These are phyloP conservation scores for Plenodomus lindquistii DNA, from an alignment of 2,329 filamentous ascomycete species.

Conservation along the genomic window DNA sequence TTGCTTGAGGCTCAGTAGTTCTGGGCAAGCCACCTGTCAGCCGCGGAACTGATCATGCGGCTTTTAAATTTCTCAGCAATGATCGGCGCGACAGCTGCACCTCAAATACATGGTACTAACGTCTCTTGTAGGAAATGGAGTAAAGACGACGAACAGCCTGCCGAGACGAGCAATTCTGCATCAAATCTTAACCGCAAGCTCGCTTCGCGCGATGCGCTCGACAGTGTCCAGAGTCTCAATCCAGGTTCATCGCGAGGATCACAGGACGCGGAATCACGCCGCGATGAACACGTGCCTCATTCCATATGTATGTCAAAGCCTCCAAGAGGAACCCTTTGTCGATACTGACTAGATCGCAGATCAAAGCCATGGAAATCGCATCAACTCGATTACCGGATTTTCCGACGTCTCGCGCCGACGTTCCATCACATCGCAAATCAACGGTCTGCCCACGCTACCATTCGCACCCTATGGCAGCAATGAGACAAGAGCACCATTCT, in stretches of 20 bases:
- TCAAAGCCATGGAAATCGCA: constrained; percentile 52
- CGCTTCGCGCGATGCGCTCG: constrained; percentile 44
- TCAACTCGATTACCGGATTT: constrained; percentile 41
- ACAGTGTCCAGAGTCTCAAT: constrained; percentile 37
- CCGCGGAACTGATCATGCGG: constrained; percentile 21
- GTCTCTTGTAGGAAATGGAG: constrained; percentile 47
- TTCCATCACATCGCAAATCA: constrained; percentile 46
- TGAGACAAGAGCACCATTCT: constrained; percentile 34
- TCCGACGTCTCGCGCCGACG: constrained; percentile 52
- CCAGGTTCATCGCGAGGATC: constrained; percentile 41
- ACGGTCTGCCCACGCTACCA: constrained; percentile 39
- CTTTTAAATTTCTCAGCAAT: constrained; percentile 10
- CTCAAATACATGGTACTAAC: constrained; percentile 23
- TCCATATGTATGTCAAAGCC: constrained; percentile 60
- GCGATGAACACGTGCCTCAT: constrained; percentile 64
- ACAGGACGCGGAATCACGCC: constrained; percentile 53
- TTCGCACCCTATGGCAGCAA: constrained; percentile 42
- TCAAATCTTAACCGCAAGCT: constrained; percentile 42
- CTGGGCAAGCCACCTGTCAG: constrained; percentile 24
- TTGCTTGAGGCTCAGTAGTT: constrained; percentile 15
- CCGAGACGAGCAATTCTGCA: constrained; percentile 20
- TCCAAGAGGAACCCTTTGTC: constrained; percentile 9
- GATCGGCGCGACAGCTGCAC: not conserved
- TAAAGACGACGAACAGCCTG: constrained; percentile 46
- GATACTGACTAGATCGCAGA: constrained; percentile 44